These are phyloP conservation scores for Colletotrichum endophyticum DNA, from an alignment of 2,329 filamentous ascomycete species.

Conservation along the genomic window DNA sequence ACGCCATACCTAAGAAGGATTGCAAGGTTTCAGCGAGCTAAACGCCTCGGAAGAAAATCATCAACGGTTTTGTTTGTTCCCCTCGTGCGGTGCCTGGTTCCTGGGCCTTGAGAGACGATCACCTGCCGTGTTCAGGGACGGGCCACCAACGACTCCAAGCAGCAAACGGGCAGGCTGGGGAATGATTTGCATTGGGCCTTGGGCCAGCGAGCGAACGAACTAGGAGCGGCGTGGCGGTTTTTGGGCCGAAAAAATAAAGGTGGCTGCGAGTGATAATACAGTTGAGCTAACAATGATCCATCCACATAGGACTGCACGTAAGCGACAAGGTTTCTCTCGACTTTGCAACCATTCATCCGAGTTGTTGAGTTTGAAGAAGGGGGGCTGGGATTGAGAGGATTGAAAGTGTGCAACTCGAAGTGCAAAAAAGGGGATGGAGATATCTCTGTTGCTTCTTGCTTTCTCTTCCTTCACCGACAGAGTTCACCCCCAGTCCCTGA, in stretches of 20 bases:
- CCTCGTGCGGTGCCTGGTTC: background rate
- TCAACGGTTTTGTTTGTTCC: background rate
- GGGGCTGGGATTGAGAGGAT: background rate
- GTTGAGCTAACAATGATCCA: background rate
- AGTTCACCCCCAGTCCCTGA: background rate
- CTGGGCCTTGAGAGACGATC: slow-evolving; percentile 5
- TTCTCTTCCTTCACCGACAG: background rate
- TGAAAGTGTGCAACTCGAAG: background rate
- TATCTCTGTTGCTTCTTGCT: background rate
- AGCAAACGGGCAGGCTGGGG: background rate
- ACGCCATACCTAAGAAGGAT: background rate
- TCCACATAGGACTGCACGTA: background rate
- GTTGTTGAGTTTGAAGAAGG: background rate
- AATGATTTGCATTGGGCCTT: background rate
- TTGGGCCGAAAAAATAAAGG: background rate
- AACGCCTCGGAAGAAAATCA: background rate
- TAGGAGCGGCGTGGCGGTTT: background rate
- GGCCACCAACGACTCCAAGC: background rate
- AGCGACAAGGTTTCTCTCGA: background rate
- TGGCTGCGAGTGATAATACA: background rate
- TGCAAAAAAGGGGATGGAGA: background rate
- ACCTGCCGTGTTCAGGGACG: background rate
- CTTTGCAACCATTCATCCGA: background rate
- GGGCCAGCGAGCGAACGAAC: background rate
- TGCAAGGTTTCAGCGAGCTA: background rate